Base-by-base conservation (phyloP, 192 early-diverging fungal species). In the Spizellomyces sp. region DNA sequence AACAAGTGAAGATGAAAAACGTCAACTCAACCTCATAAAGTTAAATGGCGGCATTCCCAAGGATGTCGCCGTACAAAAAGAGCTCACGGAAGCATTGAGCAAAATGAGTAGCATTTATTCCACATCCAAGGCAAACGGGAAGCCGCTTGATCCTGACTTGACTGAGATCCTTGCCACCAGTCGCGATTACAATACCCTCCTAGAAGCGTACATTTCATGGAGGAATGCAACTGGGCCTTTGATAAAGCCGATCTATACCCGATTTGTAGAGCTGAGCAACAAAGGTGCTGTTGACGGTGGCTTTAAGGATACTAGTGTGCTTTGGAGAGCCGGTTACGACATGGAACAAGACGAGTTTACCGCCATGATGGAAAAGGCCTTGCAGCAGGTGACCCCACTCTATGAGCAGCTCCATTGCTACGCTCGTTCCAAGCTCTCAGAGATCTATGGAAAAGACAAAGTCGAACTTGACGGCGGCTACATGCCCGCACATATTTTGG, bases 341-440 rank as follows among this genome's bases (percentile, higher is more conserved):
- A 78, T 78, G 73, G n/a, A 19, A n/a, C 57, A 61, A n/a, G 15
- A 45, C 17, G 74, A 75, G 0, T 77, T 76, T 36, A 55, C 42
- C 45, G 69, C 36, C 12, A 64, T 78, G 59, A 60, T 78, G 45
- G 67, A 64, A 19, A 71, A 69, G 12, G 45, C 62, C 15, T 47
- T 55, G 61, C 22, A 64, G 9, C 47, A 76, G 52, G 62, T 78
- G 36, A 9, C 48, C 36, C 77, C 77, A 15, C 77, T 76, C 27
- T 78, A 76, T 52, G 60, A 71, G 57, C 48, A 68, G 63, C 56
- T 78, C 5, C 77, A 78, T 62, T 78, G 77, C 73, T 77, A 78
- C 57, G 52, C 68, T 9, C 48, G 54, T 17, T 45, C 36, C 46
- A 76, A 78, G 64, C 59, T 78, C 44, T 8, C 14, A 9, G 66